Percentiles rank a stretch among this genome's conserved stretches.
These are phyloP conservation scores for Neurospora sp. DNA, from an alignment of 495 filamentous ascomycete genomes.

Conservation along the genomic window DNA sequence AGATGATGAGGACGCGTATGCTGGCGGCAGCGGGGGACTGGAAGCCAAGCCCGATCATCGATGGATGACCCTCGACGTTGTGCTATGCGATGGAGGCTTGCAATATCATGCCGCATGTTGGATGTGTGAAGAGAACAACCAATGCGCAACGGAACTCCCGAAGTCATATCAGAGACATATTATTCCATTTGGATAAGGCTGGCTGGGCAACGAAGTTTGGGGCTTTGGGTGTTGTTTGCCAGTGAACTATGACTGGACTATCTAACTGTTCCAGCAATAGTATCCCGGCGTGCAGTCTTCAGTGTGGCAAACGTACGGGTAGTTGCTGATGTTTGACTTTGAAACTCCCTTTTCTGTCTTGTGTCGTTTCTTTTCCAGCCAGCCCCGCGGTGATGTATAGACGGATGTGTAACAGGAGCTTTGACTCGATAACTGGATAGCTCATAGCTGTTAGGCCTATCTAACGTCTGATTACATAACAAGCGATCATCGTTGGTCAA, in stretches of 20 bases:
- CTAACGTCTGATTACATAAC: neutral
- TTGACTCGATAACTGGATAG: neutral
- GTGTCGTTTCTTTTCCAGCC: neutral
- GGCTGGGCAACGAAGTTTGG: neutral
- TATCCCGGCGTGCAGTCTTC: neutral
- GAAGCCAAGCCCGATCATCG: neutral
- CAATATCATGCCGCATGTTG: neutral
- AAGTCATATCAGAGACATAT: neutral
- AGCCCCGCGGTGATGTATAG: neutral
- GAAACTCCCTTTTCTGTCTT: neutral
- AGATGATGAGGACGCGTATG: neutral
- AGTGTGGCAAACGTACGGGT: neutral
- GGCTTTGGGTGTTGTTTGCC: neutral
- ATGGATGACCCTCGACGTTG: neutral
- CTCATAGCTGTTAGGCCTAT: neutral
- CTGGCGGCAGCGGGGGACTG: neutral
- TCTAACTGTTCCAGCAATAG: neutral
- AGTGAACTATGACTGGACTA: neutral
- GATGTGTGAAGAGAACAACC: neutral
- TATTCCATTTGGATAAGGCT: neutral
- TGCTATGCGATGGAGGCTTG: neutral
- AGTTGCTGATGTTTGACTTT: neutral
- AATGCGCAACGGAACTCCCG: neutral
- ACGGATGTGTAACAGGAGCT: neutral
- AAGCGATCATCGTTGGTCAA: neutral